phyloP scores from a whole-genome alignment of 1,284 basidiomycete species.

The Amylostereum areolatum region DNA sequence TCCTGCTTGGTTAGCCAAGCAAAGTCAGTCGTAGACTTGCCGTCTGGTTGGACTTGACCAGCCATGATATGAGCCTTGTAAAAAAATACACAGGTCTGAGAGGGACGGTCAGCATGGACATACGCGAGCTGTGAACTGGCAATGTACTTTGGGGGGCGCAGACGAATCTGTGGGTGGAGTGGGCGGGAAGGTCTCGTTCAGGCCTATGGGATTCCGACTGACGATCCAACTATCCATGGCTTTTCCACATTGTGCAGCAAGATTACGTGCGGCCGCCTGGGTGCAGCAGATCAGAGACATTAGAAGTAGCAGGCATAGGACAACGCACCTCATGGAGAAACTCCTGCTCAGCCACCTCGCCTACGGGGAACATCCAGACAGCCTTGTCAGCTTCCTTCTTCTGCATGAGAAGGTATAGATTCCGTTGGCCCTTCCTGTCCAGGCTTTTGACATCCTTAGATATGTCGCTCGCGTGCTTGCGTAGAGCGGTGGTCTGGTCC shows the following conservation, averaged over 20 bases:
- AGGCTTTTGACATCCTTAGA: constrained; percentile 65
- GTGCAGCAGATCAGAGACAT: constrained; percentile 3
- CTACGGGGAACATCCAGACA: constrained; percentile 80
- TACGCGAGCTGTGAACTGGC: background rate
- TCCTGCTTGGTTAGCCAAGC: constrained; percentile 91
- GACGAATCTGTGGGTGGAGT: constrained; percentile 22
- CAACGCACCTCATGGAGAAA: constrained; percentile 60
- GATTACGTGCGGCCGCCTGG: constrained; percentile 65
- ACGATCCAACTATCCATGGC: constrained; percentile 83
- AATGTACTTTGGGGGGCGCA: constrained; percentile 20
- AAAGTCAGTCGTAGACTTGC: constrained; percentile 60
- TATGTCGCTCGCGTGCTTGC: constrained; percentile 59
- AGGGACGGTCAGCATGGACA: background rate
- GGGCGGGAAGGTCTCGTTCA: constrained; percentile 36
- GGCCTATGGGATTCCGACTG: constrained; percentile 66
- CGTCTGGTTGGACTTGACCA: constrained; percentile 60
- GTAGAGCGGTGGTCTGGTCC: constrained; percentile 52
- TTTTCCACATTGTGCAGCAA: constrained; percentile 61
- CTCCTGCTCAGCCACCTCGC: constrained; percentile 55
- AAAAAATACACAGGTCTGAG: constrained; percentile 51
- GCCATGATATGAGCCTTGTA: constrained; percentile 81
- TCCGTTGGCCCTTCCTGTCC: constrained; percentile 78
- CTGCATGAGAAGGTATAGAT: constrained; percentile 79
- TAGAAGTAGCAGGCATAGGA: background rate
- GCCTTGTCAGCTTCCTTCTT: constrained; percentile 44